Evolutionary conservation across 2,329 filamentous ascomycete genomes (phyloP), one percentile per base, ranked within the genome.

Genomic region (Verticillium nonalfalfae): DNA sequence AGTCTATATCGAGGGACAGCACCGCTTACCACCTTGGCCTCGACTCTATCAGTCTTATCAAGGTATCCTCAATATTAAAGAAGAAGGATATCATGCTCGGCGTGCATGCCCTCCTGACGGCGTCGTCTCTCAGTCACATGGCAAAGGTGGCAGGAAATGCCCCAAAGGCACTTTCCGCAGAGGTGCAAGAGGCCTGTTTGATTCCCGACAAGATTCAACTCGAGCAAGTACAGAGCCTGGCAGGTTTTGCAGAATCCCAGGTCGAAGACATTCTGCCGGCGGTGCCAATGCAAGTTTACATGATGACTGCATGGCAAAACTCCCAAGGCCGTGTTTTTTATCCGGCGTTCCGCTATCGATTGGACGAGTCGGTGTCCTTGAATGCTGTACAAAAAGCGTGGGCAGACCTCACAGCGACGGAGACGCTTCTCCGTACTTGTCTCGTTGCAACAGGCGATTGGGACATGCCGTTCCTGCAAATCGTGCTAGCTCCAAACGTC

Each of bases 11-110:
- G 2, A 81, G 80, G 60, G 77, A 80, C 1, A 83, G 87, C 58
- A 91, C 83, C 0, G 83, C 97, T 13, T 96, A 95, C 72, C 88
- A 95, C 65, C 81, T 97, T 1, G 93, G 93, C 0, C 84, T 97
- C 1, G 93, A 97, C 71, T 97, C 93, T 0, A 96, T 97, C 72
- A 94, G 89, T 65, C 89, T 92, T 1, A 95, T 97, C 76, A 96
- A 95, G 69, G 86, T 93, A 3, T 86, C 87, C 9, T 83, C 88
- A 0, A 78, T 93, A 7, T 77, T 97, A 4, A 86, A 85, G 52
- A 89, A 84, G 66, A 75, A 80, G 52, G 84, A 80, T 0, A 74
- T 97, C 73, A 76, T 13, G 72, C 26, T 96, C 1, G 81, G 82
- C 38, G 89, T 94, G 3, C 87, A 89, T 52, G 85, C 91, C 45